Percentiles rank a stretch among this genome's conserved stretches.
Evolutionary conservation across 352 stramenopile genomes (phyloP).

Genomic region (Pythium rishiriense): DNA sequence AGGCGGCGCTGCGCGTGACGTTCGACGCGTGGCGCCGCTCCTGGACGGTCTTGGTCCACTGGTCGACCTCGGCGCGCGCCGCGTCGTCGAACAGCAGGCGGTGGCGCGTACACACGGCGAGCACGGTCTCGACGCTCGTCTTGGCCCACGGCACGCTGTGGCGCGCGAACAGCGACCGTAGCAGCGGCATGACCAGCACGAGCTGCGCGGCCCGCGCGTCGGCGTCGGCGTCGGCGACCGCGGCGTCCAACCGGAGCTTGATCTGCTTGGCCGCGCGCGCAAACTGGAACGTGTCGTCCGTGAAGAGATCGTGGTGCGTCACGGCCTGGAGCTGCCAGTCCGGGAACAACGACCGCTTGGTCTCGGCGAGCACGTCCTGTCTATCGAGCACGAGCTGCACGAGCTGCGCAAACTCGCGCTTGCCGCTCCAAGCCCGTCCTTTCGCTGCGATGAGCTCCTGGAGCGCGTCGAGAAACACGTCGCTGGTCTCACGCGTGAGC

Average conservation of each 20-base stretch:
- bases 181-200: constrained; percentile 53
- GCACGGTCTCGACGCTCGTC: constrained; percentile 54
- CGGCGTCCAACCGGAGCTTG: constrained; percentile 46
- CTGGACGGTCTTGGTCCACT: constrained; percentile 63
- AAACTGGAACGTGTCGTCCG: constrained; percentile 83
- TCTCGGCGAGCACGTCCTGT: constrained; percentile 24
- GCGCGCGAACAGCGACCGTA: constrained; percentile 62
- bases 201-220: constrained; percentile 20
- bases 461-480: constrained; percentile 50
- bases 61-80: constrained; percentile 55
- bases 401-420: constrained; percentile 53
- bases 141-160: constrained; percentile 57
- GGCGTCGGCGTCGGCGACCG: constrained; percentile 4
- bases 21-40: constrained; percentile 45
- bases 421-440: constrained; percentile 42
- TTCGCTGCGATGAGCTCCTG: constrained; percentile 49
- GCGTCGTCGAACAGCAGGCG: constrained; percentile 52
- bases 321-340: constrained; percentile 60
- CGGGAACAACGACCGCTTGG: constrained; percentile 26
- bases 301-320: constrained; percentile 71
- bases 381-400: constrained; percentile 45
- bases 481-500: constrained; percentile 36
- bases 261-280: constrained; percentile 65
- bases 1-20: constrained; percentile 37
- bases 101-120: constrained; percentile 52